Evolutionary conservation across 306 rosid genomes (phyloP).

Genomic region (Alnus rubra): DNA sequence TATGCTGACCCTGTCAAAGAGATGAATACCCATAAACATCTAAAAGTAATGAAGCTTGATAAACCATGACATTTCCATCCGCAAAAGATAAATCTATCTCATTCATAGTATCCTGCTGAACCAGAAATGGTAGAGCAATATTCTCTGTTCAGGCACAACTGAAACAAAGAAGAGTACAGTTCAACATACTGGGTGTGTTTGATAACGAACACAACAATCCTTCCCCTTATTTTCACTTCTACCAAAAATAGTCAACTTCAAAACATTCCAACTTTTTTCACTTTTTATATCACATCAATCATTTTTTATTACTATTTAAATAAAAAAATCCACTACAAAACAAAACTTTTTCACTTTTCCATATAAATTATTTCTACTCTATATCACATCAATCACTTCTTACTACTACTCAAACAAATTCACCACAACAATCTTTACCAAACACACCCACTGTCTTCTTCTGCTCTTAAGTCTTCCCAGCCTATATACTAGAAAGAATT

Average conservation of each 20-base stretch:
- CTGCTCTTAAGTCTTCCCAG: not conserved
- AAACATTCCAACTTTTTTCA: too few relatives aligned
- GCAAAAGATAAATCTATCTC: not conserved
- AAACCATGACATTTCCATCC: not conserved
- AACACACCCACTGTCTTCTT: not conserved
- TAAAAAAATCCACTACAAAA: too few relatives aligned
- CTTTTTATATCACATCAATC: too few relatives aligned
- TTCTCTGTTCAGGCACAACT: not conserved
- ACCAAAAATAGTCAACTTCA: too few relatives aligned
- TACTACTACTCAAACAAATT: too few relatives aligned
- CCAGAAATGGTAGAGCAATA: not conserved
- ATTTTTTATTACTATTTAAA: too few relatives aligned
- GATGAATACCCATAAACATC: not conserved
- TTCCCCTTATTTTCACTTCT: too few relatives aligned
- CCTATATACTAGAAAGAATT: not conserved
- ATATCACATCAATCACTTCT: too few relatives aligned
- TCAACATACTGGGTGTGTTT: not conserved
- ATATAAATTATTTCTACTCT: too few relatives aligned
- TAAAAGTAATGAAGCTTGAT: not conserved
- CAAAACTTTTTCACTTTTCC: too few relatives aligned
- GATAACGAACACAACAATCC: too few relatives aligned
- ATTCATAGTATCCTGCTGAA: not conserved
- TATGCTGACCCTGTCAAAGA: constrained; percentile 9
- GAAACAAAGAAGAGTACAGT: not conserved
- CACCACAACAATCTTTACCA: too few relatives aligned